phyloP scores from a whole-genome alignment of 192 early-diverging fungal genomes.

The Powellomyces hirtus region DNA sequence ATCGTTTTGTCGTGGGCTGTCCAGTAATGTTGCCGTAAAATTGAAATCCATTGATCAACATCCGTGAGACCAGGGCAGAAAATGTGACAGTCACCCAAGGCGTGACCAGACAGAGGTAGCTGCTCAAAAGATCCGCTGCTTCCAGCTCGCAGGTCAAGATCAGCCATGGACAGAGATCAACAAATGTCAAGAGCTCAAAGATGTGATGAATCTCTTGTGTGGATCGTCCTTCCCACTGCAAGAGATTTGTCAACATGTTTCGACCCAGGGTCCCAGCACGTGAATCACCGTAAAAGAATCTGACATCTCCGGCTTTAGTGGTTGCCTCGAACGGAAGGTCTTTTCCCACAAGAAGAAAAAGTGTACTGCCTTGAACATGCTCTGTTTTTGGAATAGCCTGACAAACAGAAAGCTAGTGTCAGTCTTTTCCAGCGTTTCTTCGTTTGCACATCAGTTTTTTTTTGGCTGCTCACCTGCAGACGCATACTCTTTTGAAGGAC shows the following conservation, averaged over 20 bases:
- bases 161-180: constrained; percentile 12
- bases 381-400: background rate
- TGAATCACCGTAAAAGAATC: constrained; percentile 4
- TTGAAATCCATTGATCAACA: background rate
- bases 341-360: background rate
- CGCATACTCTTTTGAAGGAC: no score
- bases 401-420: no score
- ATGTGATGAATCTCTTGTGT: background rate
- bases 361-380: background rate
- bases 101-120: background rate
- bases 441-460: no score
- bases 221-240: background rate
- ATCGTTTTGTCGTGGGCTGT: background rate
- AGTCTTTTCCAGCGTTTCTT: no score
- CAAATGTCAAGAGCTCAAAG: constrained; percentile 3
- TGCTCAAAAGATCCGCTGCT: background rate
- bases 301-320: background rate
- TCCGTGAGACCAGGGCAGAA: background rate
- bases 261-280: background rate
- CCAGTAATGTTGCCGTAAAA: constrained; percentile 4
- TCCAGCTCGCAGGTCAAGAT: background rate
- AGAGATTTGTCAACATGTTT: background rate
- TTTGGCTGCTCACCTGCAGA: no score
- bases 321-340: constrained; percentile 6
- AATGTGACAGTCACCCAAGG: constrained; percentile 16